Evolutionary conservation across 129 eudicot genomes (phyloP), one percentile per base, ranked within the genome.

Genomic region (Centrapalus pauciflorus): DNA sequence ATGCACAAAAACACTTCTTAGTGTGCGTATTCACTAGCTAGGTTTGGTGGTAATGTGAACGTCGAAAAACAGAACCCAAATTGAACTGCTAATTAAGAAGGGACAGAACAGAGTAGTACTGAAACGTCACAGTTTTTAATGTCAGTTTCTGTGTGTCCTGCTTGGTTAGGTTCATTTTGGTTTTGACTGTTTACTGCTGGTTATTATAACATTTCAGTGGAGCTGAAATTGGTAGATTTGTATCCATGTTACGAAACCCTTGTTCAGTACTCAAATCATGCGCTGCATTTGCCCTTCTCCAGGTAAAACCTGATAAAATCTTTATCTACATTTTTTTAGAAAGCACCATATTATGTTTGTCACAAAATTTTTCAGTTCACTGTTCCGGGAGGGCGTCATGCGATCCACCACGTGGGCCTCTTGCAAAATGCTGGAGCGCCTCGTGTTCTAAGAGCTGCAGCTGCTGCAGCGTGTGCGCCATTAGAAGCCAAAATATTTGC

Each of bases 261-360:
- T 83, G 86, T 66, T 82, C 96, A 3, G 81, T 87, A 56, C 89
- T 93, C 34, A 93, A 93, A 79, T 85, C 89, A 40, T 93, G 96
- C 74, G 98, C 98, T 40, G 95, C 96, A 40, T 93, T 93, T 48
- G 98, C 96, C 41, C 96, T 93, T 43, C 92, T 93, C 69, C 98
- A 93, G 98, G 98, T 88, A 64, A 35, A 14, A 13, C n/a, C n/a
- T n/a, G n/a, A n/a, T n/a, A n/a, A n/a, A n/a, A n/a, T n/a, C n/a
- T n/a, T n/a, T n/a, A n/a, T n/a, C n/a, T n/a, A n/a, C n/a, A n/a
- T n/a, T n/a, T n/a, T n/a, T n/a, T n/a, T n/a, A n/a, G n/a, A n/a
- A n/a, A n/a, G n/a, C 35, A 61, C 34, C 52, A 52, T 37, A 41
- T 35, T 45, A 1, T 24, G n/a, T 24, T 30, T 24, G n/a, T n/a